Base-by-base conservation (phyloP, 2,329 filamentous ascomycete genomes). In the Aspergillus sojae region DNA sequence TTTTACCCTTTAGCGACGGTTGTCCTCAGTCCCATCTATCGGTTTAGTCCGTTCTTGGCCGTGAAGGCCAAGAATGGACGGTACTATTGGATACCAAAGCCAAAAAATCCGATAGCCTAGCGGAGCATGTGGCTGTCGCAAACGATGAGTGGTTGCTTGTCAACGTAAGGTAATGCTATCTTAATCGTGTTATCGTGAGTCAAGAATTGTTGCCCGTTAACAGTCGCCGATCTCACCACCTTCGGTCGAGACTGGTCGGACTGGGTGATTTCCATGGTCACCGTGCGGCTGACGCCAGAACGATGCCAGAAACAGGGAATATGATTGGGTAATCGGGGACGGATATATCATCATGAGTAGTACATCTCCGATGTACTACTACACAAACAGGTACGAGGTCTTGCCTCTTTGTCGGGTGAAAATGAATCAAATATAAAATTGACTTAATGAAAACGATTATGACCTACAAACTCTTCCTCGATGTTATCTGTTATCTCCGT, bases 81-180 rank as follows among this genome's bases (percentile, higher is more conserved):
- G 52, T 55, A 62, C 60, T 58, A 62, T 62, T 62, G 61, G 56
- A 58, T 58, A 36, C 60, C 55, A 53, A 54, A 43, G 23, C 54
- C 55, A 26, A 48, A 36, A 39, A 39, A 36, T 36, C 26, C 26
- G 53, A 62, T 58, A 62, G 55, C 60, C 46, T 46, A 36, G 60
- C 61, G 56, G 61, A 58, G 61, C 56, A 58, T 62, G 61, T 58
- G 61, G 61, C 53, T 26, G 50, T 55, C 48, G 39, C 26, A 48
- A 41, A 58, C 28, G 55, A 56, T 53, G 34, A 62, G 56, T 62
- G 61, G 61, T 57, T 62, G 48, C 58, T 48, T 60, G 58, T 41
- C 58, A 60, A 55, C 16, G 52, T 55, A 55, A 55, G 32, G 52
- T 39, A 55, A 55, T 55, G 32, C 34, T 55, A 39, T 55, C 32